phyloP scores from a whole-genome alignment of 192 early-diverging fungal species.

The Pilaira anomala region DNA sequence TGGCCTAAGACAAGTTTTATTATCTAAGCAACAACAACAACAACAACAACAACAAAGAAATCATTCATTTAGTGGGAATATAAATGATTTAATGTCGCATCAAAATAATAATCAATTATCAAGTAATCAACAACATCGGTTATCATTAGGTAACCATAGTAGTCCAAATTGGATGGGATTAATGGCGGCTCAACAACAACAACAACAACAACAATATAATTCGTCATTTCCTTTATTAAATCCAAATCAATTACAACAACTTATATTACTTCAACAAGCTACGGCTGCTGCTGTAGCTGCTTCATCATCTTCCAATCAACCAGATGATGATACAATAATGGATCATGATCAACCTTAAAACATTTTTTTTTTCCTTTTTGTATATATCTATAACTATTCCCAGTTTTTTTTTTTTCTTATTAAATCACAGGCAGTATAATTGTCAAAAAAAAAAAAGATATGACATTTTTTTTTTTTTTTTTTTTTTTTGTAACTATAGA shows the following conservation, averaged over 20 bases:
- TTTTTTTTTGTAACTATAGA: too few relatives aligned
- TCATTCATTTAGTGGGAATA: too few relatives aligned
- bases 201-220: background rate
- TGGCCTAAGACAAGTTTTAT: conserved; percentile 6
- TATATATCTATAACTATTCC: too few relatives aligned
- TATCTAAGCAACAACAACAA: conserved; percentile 10
- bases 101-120: too few relatives aligned
- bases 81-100: too few relatives aligned
- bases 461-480: too few relatives aligned
- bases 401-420: too few relatives aligned
- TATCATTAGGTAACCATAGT: background rate
- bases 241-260: conserved; percentile 6
- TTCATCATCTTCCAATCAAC: background rate
- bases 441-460: too few relatives aligned
- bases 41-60: too few relatives aligned
- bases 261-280: conserved; percentile 4
- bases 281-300: background rate
- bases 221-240: background rate
- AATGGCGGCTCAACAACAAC: conserved; percentile 12
- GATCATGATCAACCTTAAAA: background rate
- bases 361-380: too few relatives aligned
- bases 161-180: conserved; percentile 22
- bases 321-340: background rate
- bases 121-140: too few relatives aligned
- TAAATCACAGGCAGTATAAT: too few relatives aligned